Base-by-base conservation (phyloP, 805 yeast species). In the Wickerhamomyces subpelliculosus region DNA sequence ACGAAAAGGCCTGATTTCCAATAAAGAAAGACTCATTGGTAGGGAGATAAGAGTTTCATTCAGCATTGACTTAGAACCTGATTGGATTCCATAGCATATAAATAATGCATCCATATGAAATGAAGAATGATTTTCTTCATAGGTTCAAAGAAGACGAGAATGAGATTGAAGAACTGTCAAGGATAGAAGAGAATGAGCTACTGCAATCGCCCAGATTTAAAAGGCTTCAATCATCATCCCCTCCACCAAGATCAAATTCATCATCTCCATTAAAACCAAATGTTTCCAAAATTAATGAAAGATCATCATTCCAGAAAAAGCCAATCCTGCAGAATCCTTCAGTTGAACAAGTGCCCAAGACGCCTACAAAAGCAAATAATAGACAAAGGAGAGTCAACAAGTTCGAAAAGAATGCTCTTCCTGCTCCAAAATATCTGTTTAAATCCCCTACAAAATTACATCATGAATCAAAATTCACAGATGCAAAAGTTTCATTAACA, bases 401-500 rank as follows among this genome's bases (percentile, higher is more conserved):
- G n/a, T n/a, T n/a, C n/a, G n/a, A n/a, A n/a, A n/a, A n/a, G n/a
- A n/a, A n/a, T n/a, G n/a, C 41, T 25, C n/a, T 43, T 3, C 35
- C 40, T 4, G 28, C 45, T 8, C 31, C 34, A 13, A 34, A 41
- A 11, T 41, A 42, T 30, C 29, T 25, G 2, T 37, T 39, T 7
- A n/a, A 31, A 17, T 39, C 52, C 4, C 51, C 52, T 4, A 40
- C 51, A 14, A 49, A 46, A 41, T 19, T 34, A 4, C 24, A 36
- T 17, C n/a, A 28, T 10, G 19, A 32, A 4, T 2, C 31, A 20
- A n/a, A 25, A 11, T n/a, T 10, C 12, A 4, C 18, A 13, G 9
- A 22, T n/a, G 13, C 42, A 40, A 45, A 32, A 25, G 52, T 52
- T 1, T 51, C 56, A 7, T 49, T 57, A 21, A 73, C 78, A 0